Evolutionary conservation across 345 rosid genomes (phyloP).

Genomic region (Syzygium aromaticum): DNA sequence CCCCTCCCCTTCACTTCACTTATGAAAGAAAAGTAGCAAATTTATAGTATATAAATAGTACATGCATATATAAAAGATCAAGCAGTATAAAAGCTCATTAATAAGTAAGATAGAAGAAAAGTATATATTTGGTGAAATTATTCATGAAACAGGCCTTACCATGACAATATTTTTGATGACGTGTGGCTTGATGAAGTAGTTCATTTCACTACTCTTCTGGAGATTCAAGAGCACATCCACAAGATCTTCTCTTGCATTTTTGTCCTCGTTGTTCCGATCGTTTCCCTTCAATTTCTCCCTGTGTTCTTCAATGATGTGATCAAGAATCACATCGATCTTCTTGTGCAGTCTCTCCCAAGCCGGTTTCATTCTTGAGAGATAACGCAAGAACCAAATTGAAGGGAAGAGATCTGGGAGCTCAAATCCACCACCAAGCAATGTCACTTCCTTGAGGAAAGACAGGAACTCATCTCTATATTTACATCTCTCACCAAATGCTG

Average conservation of each 20-base stretch:
- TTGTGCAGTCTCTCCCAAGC: slow-evolving; percentile 6
- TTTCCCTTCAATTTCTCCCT: neutral
- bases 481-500: slow-evolving; percentile 22
- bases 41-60: neutral
- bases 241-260: slow-evolving; percentile 10
- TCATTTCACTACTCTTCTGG: slow-evolving; percentile 4
- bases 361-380: slow-evolving; percentile 5
- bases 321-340: slow-evolving; percentile 12
- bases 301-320: slow-evolving; percentile 21
- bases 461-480: slow-evolving; percentile 2
- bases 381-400: slow-evolving; percentile 7
- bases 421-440: slow-evolving; percentile 10
- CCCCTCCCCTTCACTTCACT: neutral
- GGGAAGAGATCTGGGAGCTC: slow-evolving; percentile 23
- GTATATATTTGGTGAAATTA: neutral
- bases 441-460: slow-evolving; percentile 9
- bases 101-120: neutral
- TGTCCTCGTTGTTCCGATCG: neutral
- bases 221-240: slow-evolving; percentile 23
- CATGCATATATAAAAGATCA: neutral
- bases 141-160: slow-evolving; percentile 1
- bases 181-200: slow-evolving; percentile 11
- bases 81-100: neutral
- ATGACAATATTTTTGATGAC: slow-evolving; percentile 15
- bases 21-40: neutral